Conservation (phyloP, 192 early-diverging fungal species). For the Pilaira anomala region DNA sequence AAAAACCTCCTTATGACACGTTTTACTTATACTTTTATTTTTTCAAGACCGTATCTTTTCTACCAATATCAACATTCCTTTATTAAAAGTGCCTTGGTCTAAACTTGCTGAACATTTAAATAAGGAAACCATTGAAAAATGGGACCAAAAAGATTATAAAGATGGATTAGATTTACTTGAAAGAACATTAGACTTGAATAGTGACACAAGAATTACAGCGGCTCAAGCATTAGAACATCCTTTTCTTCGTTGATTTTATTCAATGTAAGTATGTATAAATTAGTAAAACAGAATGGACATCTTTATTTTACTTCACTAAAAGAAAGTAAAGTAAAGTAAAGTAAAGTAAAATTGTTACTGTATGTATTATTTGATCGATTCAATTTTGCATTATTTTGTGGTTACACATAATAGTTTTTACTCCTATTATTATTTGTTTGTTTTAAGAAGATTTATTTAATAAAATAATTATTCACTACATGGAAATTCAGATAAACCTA, state of each 20-base stretch:
- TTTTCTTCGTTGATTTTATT: slow-evolving; percentile 44
- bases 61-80: slow-evolving; percentile 51
- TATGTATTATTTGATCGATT: too few species aligned
- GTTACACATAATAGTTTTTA: too few species aligned
- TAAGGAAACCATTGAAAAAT: slow-evolving; percentile 30
- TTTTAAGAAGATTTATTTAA: too few species aligned
- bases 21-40: background rate
- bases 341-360: too few species aligned
- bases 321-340: too few species aligned
- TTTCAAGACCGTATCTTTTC: slow-evolving; percentile 52
- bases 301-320: too few species aligned
- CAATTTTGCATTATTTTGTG: too few species aligned
- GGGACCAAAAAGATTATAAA: slow-evolving; percentile 40
- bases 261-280: too few species aligned
- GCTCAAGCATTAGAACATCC: slow-evolving; percentile 74
- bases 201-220: slow-evolving; percentile 66
- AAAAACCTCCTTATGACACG: too few species aligned
- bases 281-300: too few species aligned
- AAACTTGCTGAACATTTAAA: slow-evolving; percentile 44
- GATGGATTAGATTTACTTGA: slow-evolving; percentile 63
- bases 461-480: slow-evolving; percentile 7
- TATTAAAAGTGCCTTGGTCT: slow-evolving; percentile 23
- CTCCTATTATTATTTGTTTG: too few species aligned
- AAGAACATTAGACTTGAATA: slow-evolving; percentile 55
- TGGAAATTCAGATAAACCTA: slow-evolving; percentile 13